These are phyloP conservation scores for Friedmanniomyces simplex DNA, from an alignment of 495 filamentous ascomycete genomes.

Conservation along the genomic window DNA sequence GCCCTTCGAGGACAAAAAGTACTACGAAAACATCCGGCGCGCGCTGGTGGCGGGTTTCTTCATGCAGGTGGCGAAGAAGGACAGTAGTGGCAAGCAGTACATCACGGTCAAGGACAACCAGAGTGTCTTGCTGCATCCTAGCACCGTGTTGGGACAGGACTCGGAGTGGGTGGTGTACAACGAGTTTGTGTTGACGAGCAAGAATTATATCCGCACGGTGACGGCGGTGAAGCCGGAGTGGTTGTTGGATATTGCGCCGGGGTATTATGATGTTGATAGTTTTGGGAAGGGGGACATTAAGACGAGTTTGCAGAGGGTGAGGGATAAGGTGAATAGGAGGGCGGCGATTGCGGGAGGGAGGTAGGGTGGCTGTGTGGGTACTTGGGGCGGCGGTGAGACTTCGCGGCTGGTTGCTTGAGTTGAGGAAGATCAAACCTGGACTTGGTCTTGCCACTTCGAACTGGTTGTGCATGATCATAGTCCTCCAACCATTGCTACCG, in stretches of 20 bases:
- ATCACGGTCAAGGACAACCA: constrained; percentile 90
- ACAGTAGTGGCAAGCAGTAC: constrained; percentile 69
- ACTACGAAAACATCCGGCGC: constrained; percentile 92
- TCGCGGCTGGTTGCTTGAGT: too few species aligned
- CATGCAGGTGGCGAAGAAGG: constrained; percentile 98
- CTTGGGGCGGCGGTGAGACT: too few species aligned
- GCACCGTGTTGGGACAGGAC: constrained; percentile 72
- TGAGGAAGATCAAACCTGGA: too few species aligned
- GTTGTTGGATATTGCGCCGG: constrained; percentile 87
- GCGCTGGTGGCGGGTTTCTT: constrained; percentile 96
- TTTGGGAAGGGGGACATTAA: constrained; percentile 85
- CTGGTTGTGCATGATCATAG: too few species aligned
- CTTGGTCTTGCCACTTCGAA: too few species aligned
- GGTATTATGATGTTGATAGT: constrained; percentile 77
- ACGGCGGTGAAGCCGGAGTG: constrained; percentile 64
- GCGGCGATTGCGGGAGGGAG: neutral
- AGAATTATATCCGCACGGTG: constrained; percentile 70
- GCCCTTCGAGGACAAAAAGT: constrained; percentile 87
- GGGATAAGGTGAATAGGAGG: constrained; percentile 52
- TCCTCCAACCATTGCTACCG: too few species aligned
- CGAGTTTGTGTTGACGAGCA: constrained; percentile 93
- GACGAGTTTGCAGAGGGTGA: constrained; percentile 58
- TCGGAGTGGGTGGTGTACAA: constrained; percentile 98
- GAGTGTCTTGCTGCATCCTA: constrained; percentile 84
- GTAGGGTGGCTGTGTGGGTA: neutral